Evolutionary conservation across 805 yeast genomes (phyloP), one percentile per base, ranked within the genome.

Genomic region (Kodamaea restingae): DNA sequence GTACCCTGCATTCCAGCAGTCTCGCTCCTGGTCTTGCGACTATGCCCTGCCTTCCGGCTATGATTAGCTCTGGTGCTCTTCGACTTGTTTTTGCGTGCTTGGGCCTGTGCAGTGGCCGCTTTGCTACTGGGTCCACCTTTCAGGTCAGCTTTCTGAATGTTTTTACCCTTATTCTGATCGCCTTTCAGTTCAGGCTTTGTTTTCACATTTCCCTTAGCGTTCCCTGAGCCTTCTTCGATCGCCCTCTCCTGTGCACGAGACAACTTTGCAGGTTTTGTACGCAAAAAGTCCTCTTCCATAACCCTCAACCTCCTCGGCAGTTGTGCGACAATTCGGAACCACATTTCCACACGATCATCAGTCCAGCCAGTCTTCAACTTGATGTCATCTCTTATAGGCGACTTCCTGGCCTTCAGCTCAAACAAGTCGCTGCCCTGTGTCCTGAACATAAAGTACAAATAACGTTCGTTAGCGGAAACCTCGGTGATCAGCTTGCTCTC

Each of bases 301-400:
- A 77, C 42, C 48, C 75, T 73, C 46, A 75, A 81, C 41, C 84
- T 68, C 32, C 69, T 67, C 1, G 93, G 88, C 31, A 80, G 75
- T 50, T 75, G 76, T 37, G 76, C 71, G 14, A 88, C 55, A 83
- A 84, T 83, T 40, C 84, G 65, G 1, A 83, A 82, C 97, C 97
- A 91, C 0, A 96, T 95, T 67, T 90, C 96, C 35, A 91, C 78
- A 56, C 87, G 95, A 53, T 88, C 96, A 58, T 88, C 90, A 0
- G 88, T 69, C 96, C 95, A 88, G 1, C 68, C 67, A 0, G 81
- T 73, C 27, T 68, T 66, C 4, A 56, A 48, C 46, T 71, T 76
- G 54, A 87, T 63, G 18, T 70, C 71, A 22, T 65, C 60, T 38
- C 96, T 67, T 7, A 54, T 60, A 31, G 65, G 61, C 0, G 80